These are phyloP conservation scores for Drosera capensis DNA, from an alignment of 148 eudicot species.

Conservation along the genomic window DNA sequence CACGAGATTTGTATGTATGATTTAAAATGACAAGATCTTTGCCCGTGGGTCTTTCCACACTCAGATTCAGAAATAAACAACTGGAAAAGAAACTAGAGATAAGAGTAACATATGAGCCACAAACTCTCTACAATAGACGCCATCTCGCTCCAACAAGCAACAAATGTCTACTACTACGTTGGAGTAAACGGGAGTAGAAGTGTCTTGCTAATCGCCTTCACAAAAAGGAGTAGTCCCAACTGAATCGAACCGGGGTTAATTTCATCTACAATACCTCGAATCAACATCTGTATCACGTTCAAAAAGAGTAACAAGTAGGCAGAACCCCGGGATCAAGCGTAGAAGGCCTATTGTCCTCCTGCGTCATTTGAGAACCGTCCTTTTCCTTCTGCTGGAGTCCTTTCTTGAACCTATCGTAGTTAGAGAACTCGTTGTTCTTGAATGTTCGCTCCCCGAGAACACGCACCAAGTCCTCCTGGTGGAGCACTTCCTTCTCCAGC, in stretches of 20 bases:
- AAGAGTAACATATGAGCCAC: no score
- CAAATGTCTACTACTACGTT: no score
- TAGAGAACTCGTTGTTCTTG: conserved; percentile 41
- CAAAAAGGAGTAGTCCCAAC: no score
- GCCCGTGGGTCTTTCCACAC: no score
- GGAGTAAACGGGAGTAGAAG: no score
- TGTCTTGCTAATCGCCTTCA: no score
- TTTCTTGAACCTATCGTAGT: conserved; percentile 55
- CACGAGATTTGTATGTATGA: no score
- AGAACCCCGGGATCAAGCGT: conserved; percentile 34
- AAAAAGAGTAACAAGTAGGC: background rate
- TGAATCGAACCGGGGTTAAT: background rate
- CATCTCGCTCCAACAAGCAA: no score
- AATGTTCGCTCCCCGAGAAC: conserved; percentile 83
- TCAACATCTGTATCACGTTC: background rate
- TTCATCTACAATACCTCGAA: background rate
- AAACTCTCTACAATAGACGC: no score
- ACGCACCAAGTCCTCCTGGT: conserved; percentile 59
- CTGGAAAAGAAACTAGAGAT: no score
- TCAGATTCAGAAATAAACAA: no score
- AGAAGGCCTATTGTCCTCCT: conserved; percentile 31
- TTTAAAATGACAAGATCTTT: no score
- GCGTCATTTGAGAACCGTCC: conserved; percentile 6
- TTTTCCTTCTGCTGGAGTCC: conserved; percentile 39
- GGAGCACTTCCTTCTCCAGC: conserved; percentile 80